Evolutionary conservation across 1,284 basidiomycete species (phyloP).

Genomic region (Phellinidium pouzarii): DNA sequence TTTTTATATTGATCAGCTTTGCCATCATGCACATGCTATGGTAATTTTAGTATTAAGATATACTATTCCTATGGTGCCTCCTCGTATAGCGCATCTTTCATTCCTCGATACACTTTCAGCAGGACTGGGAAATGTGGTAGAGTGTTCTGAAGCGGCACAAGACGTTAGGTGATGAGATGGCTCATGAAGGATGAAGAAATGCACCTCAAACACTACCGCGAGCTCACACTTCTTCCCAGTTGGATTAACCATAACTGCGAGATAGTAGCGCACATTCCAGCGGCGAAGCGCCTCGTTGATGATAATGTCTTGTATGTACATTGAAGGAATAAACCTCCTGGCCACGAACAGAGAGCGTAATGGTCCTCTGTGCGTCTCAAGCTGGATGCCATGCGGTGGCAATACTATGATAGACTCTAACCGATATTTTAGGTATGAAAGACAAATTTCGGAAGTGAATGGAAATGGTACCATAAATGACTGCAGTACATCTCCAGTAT

Average conservation of each 20-base stretch:
- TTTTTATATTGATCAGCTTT: neutral
- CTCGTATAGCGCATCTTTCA: conserved; percentile 24
- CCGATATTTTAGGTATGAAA: neutral
- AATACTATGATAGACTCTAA: conserved; percentile 67
- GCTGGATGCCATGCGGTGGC: conserved; percentile 60
- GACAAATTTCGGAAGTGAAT: neutral
- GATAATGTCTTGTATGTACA: conserved; percentile 50
- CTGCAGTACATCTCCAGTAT: conserved; percentile 13
- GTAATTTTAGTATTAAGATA: neutral
- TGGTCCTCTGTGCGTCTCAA: conserved; percentile 59
- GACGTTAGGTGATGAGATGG: neutral
- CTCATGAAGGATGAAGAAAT: conserved; percentile 18
- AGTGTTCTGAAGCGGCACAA: conserved; percentile 39
- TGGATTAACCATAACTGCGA: conserved; percentile 42
- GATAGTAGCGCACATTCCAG: conserved; percentile 67
- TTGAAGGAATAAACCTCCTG: conserved; percentile 53
- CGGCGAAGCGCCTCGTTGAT: conserved; percentile 66
- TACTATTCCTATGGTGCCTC: neutral
- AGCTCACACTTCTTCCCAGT: conserved; percentile 29
- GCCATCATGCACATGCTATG: neutral
- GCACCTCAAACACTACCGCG: conserved; percentile 49
- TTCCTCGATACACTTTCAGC: conserved; percentile 47
- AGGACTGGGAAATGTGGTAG: conserved; percentile 59
- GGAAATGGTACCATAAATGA: conserved; percentile 12
- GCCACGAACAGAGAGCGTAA: conserved; percentile 37